Base-by-base conservation (phyloP, 2,329 filamentous ascomycete genomes). In the Epicoccum nigrum region DNA sequence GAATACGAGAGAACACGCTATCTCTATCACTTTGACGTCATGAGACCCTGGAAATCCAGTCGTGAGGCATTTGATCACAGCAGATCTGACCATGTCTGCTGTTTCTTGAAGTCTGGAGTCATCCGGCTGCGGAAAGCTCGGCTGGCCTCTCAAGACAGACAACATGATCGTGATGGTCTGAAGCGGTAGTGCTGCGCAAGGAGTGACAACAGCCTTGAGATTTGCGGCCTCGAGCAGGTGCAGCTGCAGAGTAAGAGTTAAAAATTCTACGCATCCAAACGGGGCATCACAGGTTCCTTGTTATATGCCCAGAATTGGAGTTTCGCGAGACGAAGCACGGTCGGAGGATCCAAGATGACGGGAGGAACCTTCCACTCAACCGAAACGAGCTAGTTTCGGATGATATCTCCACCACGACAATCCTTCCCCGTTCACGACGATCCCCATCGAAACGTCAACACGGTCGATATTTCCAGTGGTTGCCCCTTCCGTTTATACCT, bases 301-400 rank as follows among this genome's bases (percentile, higher is more conserved):
- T 34, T 19, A 21, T n/a, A 16, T 27, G 32, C 21, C 25, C 25
- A 38, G 37, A 25, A 28, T 20, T 25, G 13, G n/a, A n/a, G n/a
- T n/a, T n/a, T n/a, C n/a, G 21, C 19, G 16, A 46, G 43, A 52
- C 43, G 47, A 15, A 20, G 39, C 43, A 39, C 43, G 16, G 39
- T 28, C 28, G 17, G 23, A 4, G 33, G 25, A 27, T 12, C 3
- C 9, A 9, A 15, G 16, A 27, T 11, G 31, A 45, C 8, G 25
- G 40, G 35, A 39, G 16, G 17, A 23, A 17, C 16, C 17, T 23
- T 30, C 23, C 37, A 46, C 17, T 15, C 12, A n/a, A n/a, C n/a
- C n/a, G n/a, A n/a, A n/a, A 7, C 49, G 43, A 52, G 39, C 38
- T 38, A 23, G 49, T 47, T 46, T 52, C 49, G 49, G 39, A 16